phyloP scores from a whole-genome alignment of 345 rosid genomes.

The Heritiera fomes region DNA sequence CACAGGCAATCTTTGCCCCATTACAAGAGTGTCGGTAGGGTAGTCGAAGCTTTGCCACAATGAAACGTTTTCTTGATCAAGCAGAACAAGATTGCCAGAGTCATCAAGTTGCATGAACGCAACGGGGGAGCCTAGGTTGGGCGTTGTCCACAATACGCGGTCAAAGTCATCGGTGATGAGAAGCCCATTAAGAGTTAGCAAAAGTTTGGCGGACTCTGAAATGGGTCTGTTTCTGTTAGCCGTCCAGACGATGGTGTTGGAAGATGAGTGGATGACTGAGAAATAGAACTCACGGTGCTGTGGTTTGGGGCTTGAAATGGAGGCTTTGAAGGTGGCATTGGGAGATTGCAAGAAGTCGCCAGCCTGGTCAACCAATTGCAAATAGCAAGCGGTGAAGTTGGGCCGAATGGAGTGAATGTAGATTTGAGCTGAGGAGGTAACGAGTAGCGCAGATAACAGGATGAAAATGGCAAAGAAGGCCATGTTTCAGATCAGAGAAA shows the following conservation, averaged over 20 bases:
- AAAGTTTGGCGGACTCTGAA: slow-evolving; percentile 58
- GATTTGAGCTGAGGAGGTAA: neutral
- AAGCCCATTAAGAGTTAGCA: slow-evolving; percentile 56
- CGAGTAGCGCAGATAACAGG: neutral
- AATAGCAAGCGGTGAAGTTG: neutral
- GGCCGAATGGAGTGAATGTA: neutral
- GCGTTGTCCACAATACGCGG: slow-evolving; percentile 61
- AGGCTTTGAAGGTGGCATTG: neutral
- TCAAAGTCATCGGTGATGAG: slow-evolving; percentile 45
- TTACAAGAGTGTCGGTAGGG: slow-evolving; percentile 74
- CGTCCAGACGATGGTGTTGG: slow-evolving; percentile 71
- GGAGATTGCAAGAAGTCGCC: neutral
- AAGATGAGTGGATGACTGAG: slow-evolving; percentile 22
- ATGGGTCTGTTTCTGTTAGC: slow-evolving; percentile 67
- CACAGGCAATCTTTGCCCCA: slow-evolving; percentile 53
- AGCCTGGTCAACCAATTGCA: neutral
- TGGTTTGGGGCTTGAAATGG: neutral
- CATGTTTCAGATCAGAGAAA: neutral
- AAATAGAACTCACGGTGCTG: neutral
- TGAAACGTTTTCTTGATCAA: slow-evolving; percentile 54
- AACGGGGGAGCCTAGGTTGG: slow-evolving; percentile 25
- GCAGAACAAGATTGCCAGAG: slow-evolving; percentile 67
- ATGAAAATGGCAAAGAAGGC: neutral
- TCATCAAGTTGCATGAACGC: slow-evolving; percentile 54
- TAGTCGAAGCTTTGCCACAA: slow-evolving; percentile 74